Conservation (phyloP, 1,139 yeast species). For the Debaryomyces singareniensis region DNA sequence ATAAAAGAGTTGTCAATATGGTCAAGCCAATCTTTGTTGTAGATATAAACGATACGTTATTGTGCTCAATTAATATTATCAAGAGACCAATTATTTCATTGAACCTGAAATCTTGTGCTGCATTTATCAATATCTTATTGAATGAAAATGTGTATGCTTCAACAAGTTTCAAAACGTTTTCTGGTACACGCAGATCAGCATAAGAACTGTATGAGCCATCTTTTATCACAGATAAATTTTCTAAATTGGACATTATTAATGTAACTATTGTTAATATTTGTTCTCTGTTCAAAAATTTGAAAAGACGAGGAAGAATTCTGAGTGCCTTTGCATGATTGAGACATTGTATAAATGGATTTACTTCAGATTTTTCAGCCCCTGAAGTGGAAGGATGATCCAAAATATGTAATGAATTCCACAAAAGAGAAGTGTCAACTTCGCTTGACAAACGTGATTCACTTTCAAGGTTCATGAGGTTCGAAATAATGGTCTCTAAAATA, state of each 20-base stretch:
- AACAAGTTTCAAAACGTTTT: slow-evolving; percentile 53
- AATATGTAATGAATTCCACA: slow-evolving; percentile 79
- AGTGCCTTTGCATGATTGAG: slow-evolving; percentile 83
- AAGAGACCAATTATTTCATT: slow-evolving; percentile 79
- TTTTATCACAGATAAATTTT: slow-evolving; percentile 71
- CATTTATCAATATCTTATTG: slow-evolving; percentile 78
- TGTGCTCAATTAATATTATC: slow-evolving; percentile 65
- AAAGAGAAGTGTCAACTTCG: slow-evolving; percentile 46
- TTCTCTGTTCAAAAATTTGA: slow-evolving; percentile 73
- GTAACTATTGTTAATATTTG: slow-evolving; percentile 77
- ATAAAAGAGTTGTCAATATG: slow-evolving; percentile 76
- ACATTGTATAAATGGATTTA: slow-evolving; percentile 81
- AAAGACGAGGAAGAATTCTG: slow-evolving; percentile 82
- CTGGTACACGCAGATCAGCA: slow-evolving; percentile 45
- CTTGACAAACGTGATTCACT: slow-evolving; percentile 69
- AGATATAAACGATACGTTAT: slow-evolving; percentile 65
- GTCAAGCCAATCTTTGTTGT: slow-evolving; percentile 87
- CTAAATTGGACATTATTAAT: slow-evolving; percentile 75
- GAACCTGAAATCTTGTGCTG: slow-evolving; percentile 77
- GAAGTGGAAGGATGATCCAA: slow-evolving; percentile 43
- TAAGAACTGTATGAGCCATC: slow-evolving; percentile 74
- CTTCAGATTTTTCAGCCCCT: slow-evolving; percentile 37
- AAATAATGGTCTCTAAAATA: slow-evolving; percentile 71
- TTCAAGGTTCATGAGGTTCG: slow-evolving; percentile 74
- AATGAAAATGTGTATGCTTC: slow-evolving; percentile 80